Conservation (phyloP, 495 filamentous ascomycete genomes). For the Xylaria castorea region DNA sequence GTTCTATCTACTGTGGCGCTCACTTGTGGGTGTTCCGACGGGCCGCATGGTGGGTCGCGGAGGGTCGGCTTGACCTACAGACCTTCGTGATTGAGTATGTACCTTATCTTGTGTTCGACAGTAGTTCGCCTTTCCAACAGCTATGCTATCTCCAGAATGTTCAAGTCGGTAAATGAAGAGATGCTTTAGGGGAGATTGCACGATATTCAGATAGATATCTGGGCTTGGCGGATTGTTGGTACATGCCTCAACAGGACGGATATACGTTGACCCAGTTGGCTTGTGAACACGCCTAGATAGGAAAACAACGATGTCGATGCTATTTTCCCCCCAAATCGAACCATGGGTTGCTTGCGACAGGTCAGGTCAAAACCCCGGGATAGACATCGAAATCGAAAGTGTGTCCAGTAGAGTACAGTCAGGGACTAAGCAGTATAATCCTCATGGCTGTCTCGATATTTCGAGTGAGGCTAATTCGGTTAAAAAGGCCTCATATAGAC, state of each 20-base stretch:
- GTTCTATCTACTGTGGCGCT: not conserved
- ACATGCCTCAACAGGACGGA: not conserved
- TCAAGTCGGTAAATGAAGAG: not conserved
- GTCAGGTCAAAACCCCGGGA: not conserved
- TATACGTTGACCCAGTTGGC: not conserved
- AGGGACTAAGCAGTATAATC: constrained; percentile 14
- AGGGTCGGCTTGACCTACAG: not conserved
- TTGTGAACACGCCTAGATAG: not conserved
- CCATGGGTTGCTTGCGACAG: not conserved
- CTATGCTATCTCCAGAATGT: not conserved
- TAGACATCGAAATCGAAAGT: not conserved
- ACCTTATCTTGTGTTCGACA: not conserved
- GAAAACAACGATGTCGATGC: not conserved
- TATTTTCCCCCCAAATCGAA: constrained; percentile 12
- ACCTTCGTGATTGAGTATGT: not conserved
- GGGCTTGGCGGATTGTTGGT: not conserved
- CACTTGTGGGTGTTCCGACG: not conserved
- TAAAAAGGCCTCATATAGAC: not conserved
- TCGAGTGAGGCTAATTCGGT: constrained; percentile 19
- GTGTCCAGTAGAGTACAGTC: constrained; percentile 11
- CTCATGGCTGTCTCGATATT: constrained; percentile 15
- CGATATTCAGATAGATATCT: not conserved
- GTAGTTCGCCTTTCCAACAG: no score
- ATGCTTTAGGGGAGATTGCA: not conserved
- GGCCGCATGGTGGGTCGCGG: not conserved